phyloP scores from a whole-genome alignment of 306 rosid genomes.

The Parietaria judaica region DNA sequence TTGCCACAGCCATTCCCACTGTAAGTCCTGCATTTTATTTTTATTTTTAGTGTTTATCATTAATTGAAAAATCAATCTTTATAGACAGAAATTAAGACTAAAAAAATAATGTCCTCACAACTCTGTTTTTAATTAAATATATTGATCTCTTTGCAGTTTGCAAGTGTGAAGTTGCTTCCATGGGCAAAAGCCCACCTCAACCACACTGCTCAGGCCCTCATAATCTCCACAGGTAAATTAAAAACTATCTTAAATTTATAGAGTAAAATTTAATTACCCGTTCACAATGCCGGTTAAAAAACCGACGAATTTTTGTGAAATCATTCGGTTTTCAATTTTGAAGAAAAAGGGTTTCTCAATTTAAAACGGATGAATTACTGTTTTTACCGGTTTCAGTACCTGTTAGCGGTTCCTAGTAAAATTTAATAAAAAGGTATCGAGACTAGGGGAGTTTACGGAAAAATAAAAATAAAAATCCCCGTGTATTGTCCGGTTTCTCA shows the following conservation, averaged over 20 bases:
- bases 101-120: background rate
- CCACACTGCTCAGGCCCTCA: slow-evolving; percentile 94
- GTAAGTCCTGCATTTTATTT: slow-evolving; percentile 28
- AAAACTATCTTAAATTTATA: background rate
- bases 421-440: no score
- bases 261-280: background rate
- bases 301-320: no score
- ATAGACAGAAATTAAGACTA: background rate
- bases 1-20: slow-evolving; percentile 95
- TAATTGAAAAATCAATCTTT: background rate
- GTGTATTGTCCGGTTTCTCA: no score
- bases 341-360: no score
- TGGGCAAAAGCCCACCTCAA: slow-evolving; percentile 96
- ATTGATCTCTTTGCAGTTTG: slow-evolving; percentile 40
- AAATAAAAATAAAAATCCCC: no score
- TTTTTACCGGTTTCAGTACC: no score
- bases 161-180: slow-evolving; percentile 91
- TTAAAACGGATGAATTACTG: no score
- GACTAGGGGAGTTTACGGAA: no score
- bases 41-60: background rate
- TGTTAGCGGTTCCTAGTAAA: no score
- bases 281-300: no score
- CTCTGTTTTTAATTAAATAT: no score
- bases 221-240: slow-evolving; percentile 73
- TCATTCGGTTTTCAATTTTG: no score